These are phyloP conservation scores for Panicum miliaceum DNA, from an alignment of 176 grass and related monocot species.

Conservation along the genomic window DNA sequence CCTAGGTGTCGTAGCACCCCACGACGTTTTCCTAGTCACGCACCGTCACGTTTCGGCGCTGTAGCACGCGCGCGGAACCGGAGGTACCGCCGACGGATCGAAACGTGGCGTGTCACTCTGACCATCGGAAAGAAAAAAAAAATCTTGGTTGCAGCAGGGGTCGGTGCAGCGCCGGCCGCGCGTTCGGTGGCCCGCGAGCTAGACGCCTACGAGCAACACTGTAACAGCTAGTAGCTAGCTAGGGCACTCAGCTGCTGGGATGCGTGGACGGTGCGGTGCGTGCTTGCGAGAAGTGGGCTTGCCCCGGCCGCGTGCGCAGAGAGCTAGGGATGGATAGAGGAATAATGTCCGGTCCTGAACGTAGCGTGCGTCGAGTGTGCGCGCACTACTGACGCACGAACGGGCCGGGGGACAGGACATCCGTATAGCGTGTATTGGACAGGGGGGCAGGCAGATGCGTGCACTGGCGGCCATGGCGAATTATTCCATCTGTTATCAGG, in stretches of 20 bases:
- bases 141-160: background rate
- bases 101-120: background rate
- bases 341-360: background rate
- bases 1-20: background rate
- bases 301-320: background rate
- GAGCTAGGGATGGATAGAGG: background rate
- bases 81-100: background rate
- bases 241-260: background rate
- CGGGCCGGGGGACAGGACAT: slow-evolving; percentile 8
- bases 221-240: too few relatives aligned
- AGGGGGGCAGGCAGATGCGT: too few relatives aligned
- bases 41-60: background rate
- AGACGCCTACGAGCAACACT: background rate
- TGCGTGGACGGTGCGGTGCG: background rate
- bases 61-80: background rate
- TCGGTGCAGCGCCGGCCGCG: too few relatives aligned
- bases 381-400: background rate
- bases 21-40: background rate
- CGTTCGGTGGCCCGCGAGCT: too few relatives aligned
- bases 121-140: background rate
- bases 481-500: background rate
- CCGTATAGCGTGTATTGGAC: background rate
- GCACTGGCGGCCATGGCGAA: background rate
- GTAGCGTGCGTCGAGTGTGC: background rate
- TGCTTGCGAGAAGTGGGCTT: background rate